Percentiles rank a stretch among this genome's conserved stretches.
These are phyloP conservation scores for Vaccinium corymbosum DNA, from an alignment of 148 eudicot species.

Conservation along the genomic window DNA sequence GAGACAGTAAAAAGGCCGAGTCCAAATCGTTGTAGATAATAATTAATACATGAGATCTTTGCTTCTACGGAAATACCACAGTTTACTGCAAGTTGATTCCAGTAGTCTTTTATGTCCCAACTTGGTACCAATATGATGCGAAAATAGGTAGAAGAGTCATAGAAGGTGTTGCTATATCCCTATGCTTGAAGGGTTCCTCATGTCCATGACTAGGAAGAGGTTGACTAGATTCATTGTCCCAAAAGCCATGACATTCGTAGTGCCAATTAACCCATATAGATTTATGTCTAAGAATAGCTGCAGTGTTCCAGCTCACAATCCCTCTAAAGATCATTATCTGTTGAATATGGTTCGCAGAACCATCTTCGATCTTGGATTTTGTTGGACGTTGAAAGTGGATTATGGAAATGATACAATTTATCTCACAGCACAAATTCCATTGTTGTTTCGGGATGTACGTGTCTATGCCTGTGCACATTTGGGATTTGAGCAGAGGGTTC, in stretches of 20 bases:
- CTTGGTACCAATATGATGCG: not conserved
- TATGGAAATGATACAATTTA: not conserved
- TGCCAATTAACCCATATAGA: not conserved
- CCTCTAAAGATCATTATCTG: not conserved
- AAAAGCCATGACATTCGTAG: not conserved
- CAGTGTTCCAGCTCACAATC: not conserved
- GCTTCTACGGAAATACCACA: not conserved
- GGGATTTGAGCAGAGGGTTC: not conserved
- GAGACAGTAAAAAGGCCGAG: not conserved
- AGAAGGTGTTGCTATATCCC: not conserved
- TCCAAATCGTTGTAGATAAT: not conserved
- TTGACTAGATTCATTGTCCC: conserved; percentile 2
- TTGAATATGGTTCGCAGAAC: too few species aligned
- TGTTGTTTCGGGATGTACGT: not conserved
- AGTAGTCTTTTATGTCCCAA: not conserved
- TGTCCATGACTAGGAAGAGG: not conserved
- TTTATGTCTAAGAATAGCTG: not conserved
- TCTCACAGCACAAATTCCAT: not conserved
- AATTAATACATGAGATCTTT: not conserved
- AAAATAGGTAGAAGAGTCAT: not conserved
- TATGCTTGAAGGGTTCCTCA: not conserved
- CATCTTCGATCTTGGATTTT: not conserved
- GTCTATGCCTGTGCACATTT: not conserved
- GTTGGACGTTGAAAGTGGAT: not conserved
- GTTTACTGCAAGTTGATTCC: not conserved